Conservation (phyloP, 768 basidiomycete species). For the Amanita exitialis region DNA sequence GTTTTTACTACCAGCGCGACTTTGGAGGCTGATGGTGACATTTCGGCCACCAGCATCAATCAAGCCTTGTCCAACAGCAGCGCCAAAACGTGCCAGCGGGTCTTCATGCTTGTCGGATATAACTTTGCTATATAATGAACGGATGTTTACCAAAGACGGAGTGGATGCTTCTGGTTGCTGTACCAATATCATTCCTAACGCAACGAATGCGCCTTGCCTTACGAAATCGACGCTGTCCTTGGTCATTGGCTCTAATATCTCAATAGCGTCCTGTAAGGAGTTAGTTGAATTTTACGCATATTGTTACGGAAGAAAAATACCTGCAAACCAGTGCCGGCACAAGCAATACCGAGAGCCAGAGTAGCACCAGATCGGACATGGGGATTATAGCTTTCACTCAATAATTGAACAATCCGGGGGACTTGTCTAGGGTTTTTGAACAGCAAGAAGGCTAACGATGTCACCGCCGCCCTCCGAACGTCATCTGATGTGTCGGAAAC, state of each 20-base stretch:
- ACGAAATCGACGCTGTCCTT: slow-evolving; percentile 98
- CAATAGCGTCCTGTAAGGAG: slow-evolving; percentile 72
- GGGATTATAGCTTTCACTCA: slow-evolving; percentile 98
- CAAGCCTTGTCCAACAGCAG: slow-evolving; percentile 90
- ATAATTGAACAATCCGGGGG: slow-evolving; percentile 90
- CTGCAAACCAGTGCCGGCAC: slow-evolving; percentile 93
- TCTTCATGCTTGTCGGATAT: slow-evolving; percentile 97
- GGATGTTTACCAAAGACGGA: slow-evolving; percentile 69
- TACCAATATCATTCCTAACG: slow-evolving; percentile 93
- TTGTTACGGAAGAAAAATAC: slow-evolving; percentile 24
- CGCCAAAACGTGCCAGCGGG: slow-evolving; percentile 97
- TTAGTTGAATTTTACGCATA: slow-evolving; percentile 3
- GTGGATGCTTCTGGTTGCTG: slow-evolving; percentile 91
- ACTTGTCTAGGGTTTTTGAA: slow-evolving; percentile 97
- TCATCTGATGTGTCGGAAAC: slow-evolving; percentile 98
- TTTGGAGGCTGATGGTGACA: slow-evolving; percentile 89
- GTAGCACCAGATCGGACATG: slow-evolving; percentile 97
- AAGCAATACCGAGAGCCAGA: slow-evolving; percentile 91
- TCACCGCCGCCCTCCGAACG: slow-evolving; percentile 93
- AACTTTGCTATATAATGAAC: slow-evolving; percentile 83
- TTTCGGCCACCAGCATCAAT: slow-evolving; percentile 98
- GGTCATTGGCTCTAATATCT: slow-evolving; percentile 95
- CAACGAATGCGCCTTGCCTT: slow-evolving; percentile 92
- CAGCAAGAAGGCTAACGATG: slow-evolving; percentile 88
- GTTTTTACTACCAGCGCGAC: slow-evolving; percentile 86